phyloP scores from a whole-genome alignment of 768 basidiomycete genomes.

The Leccinellum albellum region DNA sequence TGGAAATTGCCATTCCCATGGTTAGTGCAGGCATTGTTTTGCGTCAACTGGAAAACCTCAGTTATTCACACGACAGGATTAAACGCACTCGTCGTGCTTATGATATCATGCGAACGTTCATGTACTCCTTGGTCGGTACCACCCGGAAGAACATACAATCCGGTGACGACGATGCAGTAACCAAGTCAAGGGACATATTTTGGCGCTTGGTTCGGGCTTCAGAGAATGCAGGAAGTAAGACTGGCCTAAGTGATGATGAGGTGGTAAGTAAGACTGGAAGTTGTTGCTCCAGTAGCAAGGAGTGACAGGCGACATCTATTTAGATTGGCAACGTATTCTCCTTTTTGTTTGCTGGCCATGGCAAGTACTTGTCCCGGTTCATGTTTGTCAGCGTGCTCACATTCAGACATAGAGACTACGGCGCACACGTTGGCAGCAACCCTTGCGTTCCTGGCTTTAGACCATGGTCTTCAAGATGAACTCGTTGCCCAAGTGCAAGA shows the following conservation, averaged over 20 bases:
- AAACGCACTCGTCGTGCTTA: constrained; percentile 17
- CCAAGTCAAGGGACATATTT: constrained; percentile 19
- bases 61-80: constrained; percentile 12
- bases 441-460: constrained; percentile 28
- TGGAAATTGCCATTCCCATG: constrained; percentile 23
- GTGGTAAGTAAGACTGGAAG: constrained; percentile 7
- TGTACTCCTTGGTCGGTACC: constrained; percentile 11
- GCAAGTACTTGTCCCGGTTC: constrained; percentile 24
- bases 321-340: constrained; percentile 55
- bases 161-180: background rate
- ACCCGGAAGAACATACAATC: constrained; percentile 12
- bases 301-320: background rate
- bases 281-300: background rate
- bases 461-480: constrained; percentile 31
- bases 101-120: constrained; percentile 21
- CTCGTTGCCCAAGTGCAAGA: constrained; percentile 29
- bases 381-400: background rate
- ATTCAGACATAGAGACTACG: constrained; percentile 29
- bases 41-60: background rate
- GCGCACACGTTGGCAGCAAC: constrained; percentile 32
- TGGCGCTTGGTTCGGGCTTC: constrained; percentile 19
- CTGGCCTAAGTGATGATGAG: constrained; percentile 14
- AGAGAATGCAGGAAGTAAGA: constrained; percentile 16
- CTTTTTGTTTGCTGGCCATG: constrained; percentile 58
- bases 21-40: background rate